Conservation (phyloP, 345 rosid genomes). For the Ceriops zippeliana region DNA sequence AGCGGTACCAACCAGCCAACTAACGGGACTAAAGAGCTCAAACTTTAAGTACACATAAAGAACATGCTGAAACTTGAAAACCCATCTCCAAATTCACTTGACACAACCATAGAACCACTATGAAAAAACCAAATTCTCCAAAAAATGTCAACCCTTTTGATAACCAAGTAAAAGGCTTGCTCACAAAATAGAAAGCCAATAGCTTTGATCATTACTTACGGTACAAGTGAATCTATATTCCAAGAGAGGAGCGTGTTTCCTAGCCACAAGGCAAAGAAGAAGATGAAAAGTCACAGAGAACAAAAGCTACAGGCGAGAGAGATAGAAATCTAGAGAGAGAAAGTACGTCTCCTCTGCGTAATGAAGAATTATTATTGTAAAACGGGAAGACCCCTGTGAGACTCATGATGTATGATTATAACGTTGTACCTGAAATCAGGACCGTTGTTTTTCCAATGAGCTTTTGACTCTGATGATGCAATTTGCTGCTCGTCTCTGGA, state of each 20-base stretch:
- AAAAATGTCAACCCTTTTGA: conserved; percentile 10
- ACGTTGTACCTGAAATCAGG: neutral
- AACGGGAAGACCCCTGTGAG: conserved; percentile 8
- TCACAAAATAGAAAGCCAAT: neutral
- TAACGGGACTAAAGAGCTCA: conserved; percentile 11
- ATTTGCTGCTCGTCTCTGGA: no score
- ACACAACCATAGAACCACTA: conserved; percentile 12
- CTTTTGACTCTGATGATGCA: neutral
- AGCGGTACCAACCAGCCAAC: neutral
- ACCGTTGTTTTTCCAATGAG: neutral
- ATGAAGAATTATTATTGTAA: conserved; percentile 12
- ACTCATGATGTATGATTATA: neutral
- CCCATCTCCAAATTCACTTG: conserved; percentile 22
- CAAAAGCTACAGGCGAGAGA: neutral
- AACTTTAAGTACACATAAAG: neutral
- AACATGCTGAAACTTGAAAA: conserved; percentile 12
- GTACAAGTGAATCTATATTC: conserved; percentile 15
- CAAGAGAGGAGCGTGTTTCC: conserved; percentile 16
- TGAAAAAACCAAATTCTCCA: conserved; percentile 8
- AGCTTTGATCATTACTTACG: conserved; percentile 39
- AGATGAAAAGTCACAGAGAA: conserved; percentile 35
- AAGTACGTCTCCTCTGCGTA: conserved; percentile 10
- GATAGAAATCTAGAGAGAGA: conserved; percentile 27
- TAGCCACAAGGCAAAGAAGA: conserved; percentile 34
- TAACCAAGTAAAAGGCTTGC: conserved; percentile 12